phyloP scores from a whole-genome alignment of 768 basidiomycete species.

The Leucogyrophana mollusca region DNA sequence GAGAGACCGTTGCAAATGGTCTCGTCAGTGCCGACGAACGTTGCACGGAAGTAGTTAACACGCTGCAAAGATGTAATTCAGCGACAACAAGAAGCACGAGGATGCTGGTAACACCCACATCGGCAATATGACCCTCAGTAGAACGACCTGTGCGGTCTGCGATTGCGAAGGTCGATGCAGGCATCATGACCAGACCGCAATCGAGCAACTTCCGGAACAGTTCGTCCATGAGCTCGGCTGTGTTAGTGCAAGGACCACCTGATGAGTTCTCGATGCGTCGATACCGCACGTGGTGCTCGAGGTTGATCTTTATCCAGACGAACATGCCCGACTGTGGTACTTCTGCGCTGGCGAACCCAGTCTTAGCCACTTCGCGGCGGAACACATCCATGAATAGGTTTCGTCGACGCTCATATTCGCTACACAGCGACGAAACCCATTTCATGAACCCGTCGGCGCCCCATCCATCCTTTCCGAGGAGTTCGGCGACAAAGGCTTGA shows the following conservation, averaged over 20 bases:
- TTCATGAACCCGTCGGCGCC: slow-evolving; percentile 43
- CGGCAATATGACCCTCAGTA: slow-evolving; percentile 32
- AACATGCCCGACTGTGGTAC: slow-evolving; percentile 52
- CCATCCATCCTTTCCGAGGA: slow-evolving; percentile 43
- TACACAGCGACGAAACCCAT: slow-evolving; percentile 45
- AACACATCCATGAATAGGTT: slow-evolving; percentile 46
- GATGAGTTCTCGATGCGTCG: slow-evolving; percentile 18
- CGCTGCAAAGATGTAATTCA: slow-evolving; percentile 25
- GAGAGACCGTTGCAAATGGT: slow-evolving; percentile 42
- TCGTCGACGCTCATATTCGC: slow-evolving; percentile 49
- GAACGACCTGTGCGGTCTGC: slow-evolving; percentile 25
- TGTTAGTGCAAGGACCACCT: slow-evolving; percentile 34
- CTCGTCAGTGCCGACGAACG: slow-evolving; percentile 50
- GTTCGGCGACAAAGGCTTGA: slow-evolving; percentile 44
- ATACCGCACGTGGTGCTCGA: slow-evolving; percentile 43
- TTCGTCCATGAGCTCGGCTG: slow-evolving; percentile 46
- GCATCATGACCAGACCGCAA: slow-evolving; percentile 46
- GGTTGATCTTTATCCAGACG: slow-evolving; percentile 48
- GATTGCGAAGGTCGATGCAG: slow-evolving; percentile 45
- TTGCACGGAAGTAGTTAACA: slow-evolving; percentile 42
- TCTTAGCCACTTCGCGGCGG: slow-evolving; percentile 28
- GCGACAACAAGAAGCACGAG: not conserved
- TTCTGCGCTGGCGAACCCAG: slow-evolving; percentile 34
- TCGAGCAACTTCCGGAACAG: slow-evolving; percentile 42
- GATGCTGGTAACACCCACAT: slow-evolving; percentile 32